Evolutionary conservation across 805 yeast species (phyloP).

Genomic region (Saturnispora mendoncae): DNA sequence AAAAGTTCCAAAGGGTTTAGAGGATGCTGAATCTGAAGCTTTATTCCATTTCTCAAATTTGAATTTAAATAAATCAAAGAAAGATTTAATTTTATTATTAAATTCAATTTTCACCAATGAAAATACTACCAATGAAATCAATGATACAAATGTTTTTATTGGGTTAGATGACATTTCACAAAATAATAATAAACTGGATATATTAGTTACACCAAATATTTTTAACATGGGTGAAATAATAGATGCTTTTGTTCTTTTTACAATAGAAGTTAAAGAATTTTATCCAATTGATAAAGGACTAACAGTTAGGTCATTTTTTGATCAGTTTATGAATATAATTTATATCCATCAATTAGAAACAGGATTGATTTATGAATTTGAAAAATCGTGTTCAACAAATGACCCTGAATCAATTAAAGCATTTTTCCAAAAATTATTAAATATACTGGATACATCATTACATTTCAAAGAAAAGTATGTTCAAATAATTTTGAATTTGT

Average conservation of each 20-base stretch:
- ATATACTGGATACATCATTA: conserved; percentile 50
- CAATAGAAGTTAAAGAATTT: conserved; percentile 45
- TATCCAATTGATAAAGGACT: conserved; percentile 29
- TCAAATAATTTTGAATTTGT: conserved; percentile 32
- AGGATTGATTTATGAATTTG: conserved; percentile 45
- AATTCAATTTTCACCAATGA: conserved; percentile 9
- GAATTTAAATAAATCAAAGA: conserved; percentile 23
- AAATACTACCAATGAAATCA: conserved; percentile 6
- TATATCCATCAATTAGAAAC: conserved; percentile 58
- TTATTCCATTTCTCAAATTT: conserved; percentile 31
- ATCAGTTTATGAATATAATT: conserved; percentile 51
- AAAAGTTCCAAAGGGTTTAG: conserved; percentile 20
- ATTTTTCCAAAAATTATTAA: conserved; percentile 40
- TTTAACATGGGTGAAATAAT: conserved; percentile 73
- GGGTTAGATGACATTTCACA: conserved; percentile 39
- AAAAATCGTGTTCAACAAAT: conserved; percentile 32
- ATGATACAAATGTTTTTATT: conserved; percentile 44
- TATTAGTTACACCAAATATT: conserved; percentile 59
- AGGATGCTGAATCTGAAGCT: conserved; percentile 16
- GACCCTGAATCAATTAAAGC: conserved; percentile 31
- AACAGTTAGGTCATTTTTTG: conserved; percentile 39
- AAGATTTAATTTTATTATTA: conserved; percentile 8
- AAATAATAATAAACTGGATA: conserved; percentile 44
- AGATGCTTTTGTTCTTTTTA: conserved; percentile 63
- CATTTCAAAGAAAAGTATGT: conserved; percentile 51